phyloP scores from a whole-genome alignment of 2,329 filamentous ascomycete species.

The Colletotrichum gigasporum region DNA sequence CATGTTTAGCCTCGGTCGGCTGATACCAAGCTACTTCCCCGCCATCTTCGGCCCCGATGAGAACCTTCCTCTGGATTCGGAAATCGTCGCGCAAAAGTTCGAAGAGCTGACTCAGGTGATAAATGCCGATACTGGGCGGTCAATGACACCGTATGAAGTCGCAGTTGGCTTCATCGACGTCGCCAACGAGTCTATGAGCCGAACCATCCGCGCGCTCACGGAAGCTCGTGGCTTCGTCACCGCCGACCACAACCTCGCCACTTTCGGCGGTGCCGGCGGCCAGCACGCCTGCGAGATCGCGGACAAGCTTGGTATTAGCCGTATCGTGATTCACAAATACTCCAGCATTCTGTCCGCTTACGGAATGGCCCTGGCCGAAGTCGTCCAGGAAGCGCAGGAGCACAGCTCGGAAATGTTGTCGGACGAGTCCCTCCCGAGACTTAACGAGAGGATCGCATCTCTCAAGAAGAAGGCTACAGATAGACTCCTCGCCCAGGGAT shows the following conservation, averaged over 20 bases:
- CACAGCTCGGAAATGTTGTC: constrained; percentile 72
- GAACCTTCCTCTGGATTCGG: constrained; percentile 79
- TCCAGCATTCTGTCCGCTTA: constrained; percentile 91
- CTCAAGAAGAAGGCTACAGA: constrained; percentile 77
- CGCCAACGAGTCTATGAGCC: constrained; percentile 90
- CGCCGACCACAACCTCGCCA: constrained; percentile 87
- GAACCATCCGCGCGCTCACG: constrained; percentile 88
- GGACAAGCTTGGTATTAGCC: constrained; percentile 82
- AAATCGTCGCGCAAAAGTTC: constrained; percentile 79
- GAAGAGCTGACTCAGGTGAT: constrained; percentile 80
- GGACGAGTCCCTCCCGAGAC: constrained; percentile 65
- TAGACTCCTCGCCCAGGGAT: constrained; percentile 84
- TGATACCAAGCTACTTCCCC: constrained; percentile 91
- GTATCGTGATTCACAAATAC: constrained; percentile 87
- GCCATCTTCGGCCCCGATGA: constrained; percentile 95
- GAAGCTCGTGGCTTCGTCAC: constrained; percentile 94
- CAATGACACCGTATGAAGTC: constrained; percentile 83
- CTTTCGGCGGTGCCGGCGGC: constrained; percentile 90
- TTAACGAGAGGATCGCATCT: constrained; percentile 80
- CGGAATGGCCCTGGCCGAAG: constrained; percentile 91
- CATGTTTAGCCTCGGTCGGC: constrained; percentile 81
- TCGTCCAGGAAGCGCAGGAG: constrained; percentile 90
- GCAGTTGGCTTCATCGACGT: constrained; percentile 91
- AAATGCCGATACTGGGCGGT: constrained; percentile 76
- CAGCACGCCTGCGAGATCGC: constrained; percentile 94